phyloP scores from a whole-genome alignment of 2,329 filamentous ascomycete genomes.

The Trichoderma aggressivum region DNA sequence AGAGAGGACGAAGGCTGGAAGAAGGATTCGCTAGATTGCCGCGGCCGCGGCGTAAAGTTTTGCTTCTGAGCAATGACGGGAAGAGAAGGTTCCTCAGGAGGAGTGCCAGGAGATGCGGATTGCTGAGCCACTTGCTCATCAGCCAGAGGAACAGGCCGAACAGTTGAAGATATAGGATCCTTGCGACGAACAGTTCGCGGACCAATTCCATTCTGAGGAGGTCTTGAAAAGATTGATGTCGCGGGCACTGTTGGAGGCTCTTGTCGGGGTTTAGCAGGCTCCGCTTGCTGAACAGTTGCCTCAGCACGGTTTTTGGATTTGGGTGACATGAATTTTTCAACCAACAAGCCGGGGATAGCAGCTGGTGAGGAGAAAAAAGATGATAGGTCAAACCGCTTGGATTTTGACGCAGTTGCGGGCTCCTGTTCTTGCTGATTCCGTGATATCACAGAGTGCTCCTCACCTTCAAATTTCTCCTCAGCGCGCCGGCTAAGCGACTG shows the following conservation, averaged over 20 bases:
- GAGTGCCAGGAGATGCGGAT: conserved; percentile 29
- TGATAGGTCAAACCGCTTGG: conserved; percentile 45
- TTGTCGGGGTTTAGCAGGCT: neutral
- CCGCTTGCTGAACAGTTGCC: conserved; percentile 8
- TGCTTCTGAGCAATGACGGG: conserved; percentile 44
- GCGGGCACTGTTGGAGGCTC: conserved; percentile 30
- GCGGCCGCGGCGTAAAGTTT: conserved; percentile 46
- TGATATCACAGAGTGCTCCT: conserved; percentile 46
- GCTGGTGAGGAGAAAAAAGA: conserved; percentile 58
- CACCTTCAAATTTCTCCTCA: conserved; percentile 25
- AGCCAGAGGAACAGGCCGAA: neutral
- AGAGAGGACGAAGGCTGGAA: conserved; percentile 36
- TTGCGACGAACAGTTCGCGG: conserved; percentile 31
- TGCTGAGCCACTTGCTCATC: neutral
- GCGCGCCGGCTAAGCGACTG: conserved; percentile 13
- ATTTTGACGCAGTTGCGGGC: conserved; percentile 27
- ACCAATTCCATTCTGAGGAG: conserved; percentile 32
- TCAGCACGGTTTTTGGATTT: conserved; percentile 24
- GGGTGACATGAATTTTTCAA: conserved; percentile 30
- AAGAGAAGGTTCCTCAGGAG: conserved; percentile 30
- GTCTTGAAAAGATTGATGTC: conserved; percentile 40
- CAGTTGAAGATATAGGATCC: conserved; percentile 37
- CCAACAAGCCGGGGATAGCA: conserved; percentile 35
- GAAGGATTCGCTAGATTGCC: conserved; percentile 36
- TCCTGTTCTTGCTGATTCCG: conserved; percentile 25